Evolutionary conservation across 2,329 filamentous ascomycete genomes (phyloP).

Genomic region (Emmonsia crescens): DNA sequence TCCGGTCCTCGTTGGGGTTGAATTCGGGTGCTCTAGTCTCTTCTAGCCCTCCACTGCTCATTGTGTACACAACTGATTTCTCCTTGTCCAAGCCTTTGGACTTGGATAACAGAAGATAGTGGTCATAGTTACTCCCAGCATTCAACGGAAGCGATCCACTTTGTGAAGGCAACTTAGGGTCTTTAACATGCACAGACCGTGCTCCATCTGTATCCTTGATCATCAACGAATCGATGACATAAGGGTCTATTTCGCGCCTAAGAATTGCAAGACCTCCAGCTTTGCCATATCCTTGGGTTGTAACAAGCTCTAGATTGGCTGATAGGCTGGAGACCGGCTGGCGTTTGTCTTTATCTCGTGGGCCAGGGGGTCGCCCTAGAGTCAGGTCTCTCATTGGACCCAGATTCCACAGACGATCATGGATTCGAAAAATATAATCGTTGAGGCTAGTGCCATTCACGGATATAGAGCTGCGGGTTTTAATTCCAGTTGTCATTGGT

Average conservation of each 20-base stretch:
- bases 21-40: constrained; percentile 77
- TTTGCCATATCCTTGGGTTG: constrained; percentile 45
- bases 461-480: constrained; percentile 12
- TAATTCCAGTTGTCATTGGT: constrained; percentile 16
- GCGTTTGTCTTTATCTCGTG: constrained; percentile 22
- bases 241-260: constrained; percentile 66
- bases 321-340: constrained; percentile 37
- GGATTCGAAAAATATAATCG: constrained; percentile 61
- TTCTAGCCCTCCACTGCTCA: constrained; percentile 64
- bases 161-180: constrained; percentile 28
- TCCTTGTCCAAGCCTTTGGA: constrained; percentile 54
- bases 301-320: constrained; percentile 41
- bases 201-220: constrained; percentile 63
- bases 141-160: not conserved
- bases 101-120: constrained; percentile 75
- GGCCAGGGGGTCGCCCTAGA: constrained; percentile 47
- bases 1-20: constrained; percentile 76
- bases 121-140: constrained; percentile 46
- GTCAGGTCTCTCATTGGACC: constrained; percentile 69
- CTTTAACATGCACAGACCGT: constrained; percentile 60
- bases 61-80: constrained; percentile 64
- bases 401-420: constrained; percentile 67
- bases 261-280: constrained; percentile 62
- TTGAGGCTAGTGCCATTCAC: constrained; percentile 24
- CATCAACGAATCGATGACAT: constrained; percentile 56